These are phyloP conservation scores for Rusavskia elegans DNA, from an alignment of 495 filamentous ascomycete species.

Conservation along the genomic window DNA sequence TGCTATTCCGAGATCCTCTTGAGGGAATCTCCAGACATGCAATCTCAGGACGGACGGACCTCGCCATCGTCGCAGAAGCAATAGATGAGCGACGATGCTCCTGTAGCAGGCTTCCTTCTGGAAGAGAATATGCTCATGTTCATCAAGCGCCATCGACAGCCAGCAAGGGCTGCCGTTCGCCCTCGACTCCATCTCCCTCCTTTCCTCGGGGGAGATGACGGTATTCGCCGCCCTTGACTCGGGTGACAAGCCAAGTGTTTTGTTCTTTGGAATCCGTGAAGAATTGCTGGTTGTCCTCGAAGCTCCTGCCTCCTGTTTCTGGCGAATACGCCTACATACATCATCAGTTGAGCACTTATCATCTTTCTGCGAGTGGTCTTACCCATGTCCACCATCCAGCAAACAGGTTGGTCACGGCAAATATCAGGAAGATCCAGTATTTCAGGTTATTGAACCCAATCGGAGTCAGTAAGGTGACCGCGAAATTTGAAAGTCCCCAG, in stretches of 20 bases:
- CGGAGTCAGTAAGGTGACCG: conserved; percentile 36
- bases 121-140: not conserved
- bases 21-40: no score
- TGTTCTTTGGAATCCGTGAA: conserved; percentile 31
- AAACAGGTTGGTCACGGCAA: conserved; percentile 33
- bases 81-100: not conserved
- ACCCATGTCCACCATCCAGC: conserved; percentile 35
- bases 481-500: conserved; percentile 42
- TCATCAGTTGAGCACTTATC: not conserved
- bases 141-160: conserved; percentile 1
- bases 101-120: not conserved
- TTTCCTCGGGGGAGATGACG: conserved; percentile 24
- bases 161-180: conserved; percentile 26
- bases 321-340: conserved; percentile 23
- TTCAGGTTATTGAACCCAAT: conserved; percentile 39
- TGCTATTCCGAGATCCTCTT: no score
- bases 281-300: conserved; percentile 41
- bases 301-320: conserved; percentile 35
- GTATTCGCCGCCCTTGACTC: conserved; percentile 30
- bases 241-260: conserved; percentile 30
- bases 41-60: no score
- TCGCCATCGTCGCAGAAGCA: not conserved
- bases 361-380: not conserved
- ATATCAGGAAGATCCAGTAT: conserved; percentile 38
- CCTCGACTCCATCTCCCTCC: conserved; percentile 16